A percentile compares a stretch with the other conserved stretches of the same genome.
phyloP scores from a whole-genome alignment of 805 yeast species.

The Yarrowia osloensis region DNA sequence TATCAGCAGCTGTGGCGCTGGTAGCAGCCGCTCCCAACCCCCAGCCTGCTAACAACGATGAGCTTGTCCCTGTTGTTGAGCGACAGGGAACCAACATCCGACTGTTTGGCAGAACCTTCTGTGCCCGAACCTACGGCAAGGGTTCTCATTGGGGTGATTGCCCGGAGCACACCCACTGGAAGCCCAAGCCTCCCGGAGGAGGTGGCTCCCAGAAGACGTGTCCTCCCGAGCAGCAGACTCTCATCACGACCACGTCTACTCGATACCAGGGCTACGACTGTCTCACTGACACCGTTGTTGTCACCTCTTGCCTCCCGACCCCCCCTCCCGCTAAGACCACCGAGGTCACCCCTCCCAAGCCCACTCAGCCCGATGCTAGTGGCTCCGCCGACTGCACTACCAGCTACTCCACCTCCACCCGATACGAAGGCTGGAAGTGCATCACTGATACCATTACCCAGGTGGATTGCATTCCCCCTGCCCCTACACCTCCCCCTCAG shows the following conservation, averaged over 20 bases:
- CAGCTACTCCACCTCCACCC: neutral
- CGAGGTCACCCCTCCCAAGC: neutral
- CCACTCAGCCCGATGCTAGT: neutral
- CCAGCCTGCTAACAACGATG: neutral
- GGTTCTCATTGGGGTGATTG: constrained; percentile 11
- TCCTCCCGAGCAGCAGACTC: constrained; percentile 7
- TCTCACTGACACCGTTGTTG: neutral
- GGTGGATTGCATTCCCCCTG: neutral
- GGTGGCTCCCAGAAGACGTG: neutral
- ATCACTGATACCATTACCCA: neutral
- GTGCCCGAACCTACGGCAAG: neutral
- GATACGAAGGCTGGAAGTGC: neutral
- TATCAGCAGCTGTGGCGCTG: constrained; percentile 13
- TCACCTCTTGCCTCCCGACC: neutral
- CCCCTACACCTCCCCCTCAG: constrained; percentile 1
- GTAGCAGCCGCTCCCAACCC: constrained; percentile 20
- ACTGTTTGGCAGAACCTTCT: constrained; percentile 8
- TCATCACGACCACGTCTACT: neutral
- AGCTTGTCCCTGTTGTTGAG: constrained; percentile 17
- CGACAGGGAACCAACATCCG: constrained; percentile 13
- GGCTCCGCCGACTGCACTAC: neutral
- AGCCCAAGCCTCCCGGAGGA: neutral
- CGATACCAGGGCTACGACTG: constrained; percentile 3
- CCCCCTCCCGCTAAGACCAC: neutral
- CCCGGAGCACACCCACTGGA: neutral